Percentiles rank a stretch among this genome's conserved stretches.
Conservation (phyloP, 768 basidiomycete genomes). For the Lentinus tigrinus region DNA sequence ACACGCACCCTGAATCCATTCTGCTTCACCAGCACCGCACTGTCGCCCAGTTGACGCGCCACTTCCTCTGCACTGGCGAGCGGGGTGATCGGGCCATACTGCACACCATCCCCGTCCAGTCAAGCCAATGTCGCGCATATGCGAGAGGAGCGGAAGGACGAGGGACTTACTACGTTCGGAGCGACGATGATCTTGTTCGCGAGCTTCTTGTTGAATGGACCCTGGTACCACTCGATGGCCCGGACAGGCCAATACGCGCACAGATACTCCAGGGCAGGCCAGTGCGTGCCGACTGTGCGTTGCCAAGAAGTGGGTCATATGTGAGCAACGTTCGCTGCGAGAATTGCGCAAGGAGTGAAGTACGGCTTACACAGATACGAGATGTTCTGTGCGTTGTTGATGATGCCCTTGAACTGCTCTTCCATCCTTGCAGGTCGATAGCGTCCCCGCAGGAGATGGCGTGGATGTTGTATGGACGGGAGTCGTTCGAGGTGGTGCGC, state of each 20-base stretch:
- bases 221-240: constrained; percentile 12
- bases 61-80: neutral
- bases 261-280: neutral
- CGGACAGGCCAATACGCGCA: constrained; percentile 8
- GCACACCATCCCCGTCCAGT: neutral
- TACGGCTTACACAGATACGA: neutral
- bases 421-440: neutral
- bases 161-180: constrained; percentile 6
- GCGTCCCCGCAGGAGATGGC: neutral
- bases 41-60: neutral
- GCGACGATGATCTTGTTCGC: constrained; percentile 10
- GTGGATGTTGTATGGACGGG: neutral
- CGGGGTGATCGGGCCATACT: neutral
- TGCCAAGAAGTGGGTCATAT: neutral
- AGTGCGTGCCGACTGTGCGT: neutral
- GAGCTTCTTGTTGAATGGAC: constrained; percentile 15
- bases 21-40: neutral
- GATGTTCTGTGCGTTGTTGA: neutral
- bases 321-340: neutral
- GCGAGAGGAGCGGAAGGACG: neutral
- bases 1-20: neutral
- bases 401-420: neutral
- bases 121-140: neutral
- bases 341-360: neutral
- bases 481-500: neutral